Conservation (phyloP, 495 filamentous ascomycete genomes). For the Penicillium nucicola region DNA sequence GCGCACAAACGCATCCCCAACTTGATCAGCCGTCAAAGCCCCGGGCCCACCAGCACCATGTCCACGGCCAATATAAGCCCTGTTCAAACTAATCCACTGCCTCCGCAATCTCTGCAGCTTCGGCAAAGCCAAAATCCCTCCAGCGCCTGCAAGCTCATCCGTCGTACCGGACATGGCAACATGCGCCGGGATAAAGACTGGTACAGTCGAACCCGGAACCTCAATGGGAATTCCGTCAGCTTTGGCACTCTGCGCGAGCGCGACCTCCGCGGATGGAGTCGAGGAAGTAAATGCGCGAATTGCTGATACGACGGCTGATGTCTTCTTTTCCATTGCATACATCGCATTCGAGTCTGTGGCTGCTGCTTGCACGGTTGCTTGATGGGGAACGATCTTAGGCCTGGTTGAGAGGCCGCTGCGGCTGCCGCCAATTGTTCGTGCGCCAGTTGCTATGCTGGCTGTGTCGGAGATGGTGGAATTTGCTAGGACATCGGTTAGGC, state of each 20-base stretch:
- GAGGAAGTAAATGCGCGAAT: slow-evolving; percentile 59
- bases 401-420: slow-evolving; percentile 14
- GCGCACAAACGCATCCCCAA: slow-evolving; percentile 47
- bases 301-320: slow-evolving; percentile 74
- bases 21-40: slow-evolving; percentile 28
- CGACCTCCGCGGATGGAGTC: slow-evolving; percentile 37
- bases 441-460: slow-evolving; percentile 29
- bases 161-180: slow-evolving; percentile 36
- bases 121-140: slow-evolving; percentile 61
- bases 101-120: slow-evolving; percentile 79
- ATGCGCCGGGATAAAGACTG: slow-evolving; percentile 51
- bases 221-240: slow-evolving; percentile 36
- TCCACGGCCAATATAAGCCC: slow-evolving; percentile 37
- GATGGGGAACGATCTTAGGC: slow-evolving; percentile 65
- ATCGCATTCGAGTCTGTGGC: slow-evolving; percentile 73
- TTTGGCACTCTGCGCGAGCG: slow-evolving; percentile 46
- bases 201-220: slow-evolving; percentile 36
- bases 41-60: slow-evolving; percentile 27
- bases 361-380: slow-evolving; percentile 70
- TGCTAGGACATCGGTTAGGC: slow-evolving; percentile 24
- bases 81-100: slow-evolving; percentile 81
- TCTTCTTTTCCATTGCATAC: slow-evolving; percentile 79
- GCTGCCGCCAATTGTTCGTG: slow-evolving; percentile 6
- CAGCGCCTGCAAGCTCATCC: slow-evolving; percentile 42
- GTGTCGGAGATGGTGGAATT: slow-evolving; percentile 26